A percentile compares a stretch with the other conserved stretches of the same genome.
Evolutionary conservation across 768 basidiomycete genomes (phyloP).

Genomic region (Pleurotus ostreatus): DNA sequence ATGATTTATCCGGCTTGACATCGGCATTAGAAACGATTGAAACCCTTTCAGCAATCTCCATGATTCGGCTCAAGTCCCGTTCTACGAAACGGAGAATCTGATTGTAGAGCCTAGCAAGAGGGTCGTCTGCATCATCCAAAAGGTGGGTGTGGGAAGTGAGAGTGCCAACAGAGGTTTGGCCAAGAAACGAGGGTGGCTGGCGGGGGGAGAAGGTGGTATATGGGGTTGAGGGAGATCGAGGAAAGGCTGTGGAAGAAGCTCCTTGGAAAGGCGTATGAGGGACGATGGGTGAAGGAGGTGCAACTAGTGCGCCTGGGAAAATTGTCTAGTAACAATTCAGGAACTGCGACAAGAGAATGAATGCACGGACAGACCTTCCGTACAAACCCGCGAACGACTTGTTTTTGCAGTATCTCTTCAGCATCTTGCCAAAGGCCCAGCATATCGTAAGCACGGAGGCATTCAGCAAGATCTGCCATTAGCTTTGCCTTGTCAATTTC

Average conservation of each 20-base stretch:
- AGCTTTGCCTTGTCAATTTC: conserved; percentile 65
- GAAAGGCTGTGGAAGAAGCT: conserved; percentile 21
- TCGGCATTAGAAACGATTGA: conserved; percentile 41
- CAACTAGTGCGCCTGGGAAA: conserved; percentile 61
- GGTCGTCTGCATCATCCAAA: conserved; percentile 62
- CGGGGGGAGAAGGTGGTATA: conserved; percentile 51
- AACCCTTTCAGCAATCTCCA: conserved; percentile 73
- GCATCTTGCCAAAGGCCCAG: conserved; percentile 84
- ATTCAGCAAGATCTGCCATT: conserved; percentile 69
- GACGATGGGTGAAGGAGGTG: conserved; percentile 69
- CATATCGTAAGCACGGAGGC: conserved; percentile 73
- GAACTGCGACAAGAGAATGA: background rate
- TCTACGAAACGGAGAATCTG: conserved; percentile 78
- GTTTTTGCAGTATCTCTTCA: conserved; percentile 76
- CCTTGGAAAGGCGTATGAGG: conserved; percentile 70
- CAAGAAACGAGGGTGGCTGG: conserved; percentile 39
- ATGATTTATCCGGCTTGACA: conserved; percentile 14
- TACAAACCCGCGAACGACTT: conserved; percentile 72
- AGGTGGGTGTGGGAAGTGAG: conserved; percentile 41
- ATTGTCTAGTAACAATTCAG: conserved; percentile 51
- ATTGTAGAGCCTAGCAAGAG: conserved; percentile 77
- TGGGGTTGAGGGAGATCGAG: conserved; percentile 48
- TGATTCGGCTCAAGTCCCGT: conserved; percentile 65
- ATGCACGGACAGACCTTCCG: conserved; percentile 52
- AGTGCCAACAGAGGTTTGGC: conserved; percentile 18